These are phyloP conservation scores for Inga leiocalycina DNA, from an alignment of 306 rosid genomes.

Conservation along the genomic window DNA sequence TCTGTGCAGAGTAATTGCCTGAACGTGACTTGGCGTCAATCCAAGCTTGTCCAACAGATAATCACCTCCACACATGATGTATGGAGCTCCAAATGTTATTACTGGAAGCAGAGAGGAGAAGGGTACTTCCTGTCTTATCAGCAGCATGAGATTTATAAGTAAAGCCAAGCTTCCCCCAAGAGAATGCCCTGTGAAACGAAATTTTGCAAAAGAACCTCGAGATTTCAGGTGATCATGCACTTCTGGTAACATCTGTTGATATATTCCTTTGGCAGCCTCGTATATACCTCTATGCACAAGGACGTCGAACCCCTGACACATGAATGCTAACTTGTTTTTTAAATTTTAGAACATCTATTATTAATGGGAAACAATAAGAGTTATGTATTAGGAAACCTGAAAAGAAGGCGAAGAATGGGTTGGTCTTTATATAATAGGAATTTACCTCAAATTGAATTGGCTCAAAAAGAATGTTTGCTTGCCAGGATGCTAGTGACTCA, in stretches of 20 bases:
- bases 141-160: conserved; percentile 82
- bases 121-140: conserved; percentile 73
- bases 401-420: background rate
- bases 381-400: background rate
- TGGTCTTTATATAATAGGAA: background rate
- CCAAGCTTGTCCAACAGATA: conserved; percentile 71
- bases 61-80: conserved; percentile 92
- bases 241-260: conserved; percentile 88
- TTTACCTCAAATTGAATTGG: conserved; percentile 88
- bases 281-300: conserved; percentile 95
- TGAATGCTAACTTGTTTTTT: background rate
- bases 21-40: conserved; percentile 70
- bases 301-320: conserved; percentile 62
- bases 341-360: background rate
- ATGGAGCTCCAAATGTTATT: conserved; percentile 90
- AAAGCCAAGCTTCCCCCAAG: conserved; percentile 97
- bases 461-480: conserved; percentile 94
- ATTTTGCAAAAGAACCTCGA: conserved; percentile 60
- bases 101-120: conserved; percentile 85
- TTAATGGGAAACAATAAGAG: background rate
- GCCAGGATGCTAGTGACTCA: conserved; percentile 90
- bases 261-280: conserved; percentile 95
- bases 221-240: conserved; percentile 66
- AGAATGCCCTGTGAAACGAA: conserved; percentile 94
- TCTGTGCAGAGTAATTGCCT: conserved; percentile 84